phyloP scores from a whole-genome alignment of 23 red algal genomes.

The Cyanidium caldarium region DNA sequence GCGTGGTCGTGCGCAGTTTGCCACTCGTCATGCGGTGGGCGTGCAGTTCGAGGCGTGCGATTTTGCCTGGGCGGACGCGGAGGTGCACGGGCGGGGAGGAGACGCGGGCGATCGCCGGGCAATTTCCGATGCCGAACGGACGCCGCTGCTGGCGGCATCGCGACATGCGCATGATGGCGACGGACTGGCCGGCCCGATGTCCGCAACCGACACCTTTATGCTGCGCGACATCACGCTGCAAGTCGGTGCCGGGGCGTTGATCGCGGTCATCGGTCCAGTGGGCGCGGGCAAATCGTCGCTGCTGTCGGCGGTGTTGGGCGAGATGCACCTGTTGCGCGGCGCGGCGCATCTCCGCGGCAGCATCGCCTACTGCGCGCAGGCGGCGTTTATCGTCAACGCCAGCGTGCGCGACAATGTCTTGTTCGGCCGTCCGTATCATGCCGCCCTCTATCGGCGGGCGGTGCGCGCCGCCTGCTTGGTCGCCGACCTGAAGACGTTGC shows the following conservation, averaged over 20 bases:
- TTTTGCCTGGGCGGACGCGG: neutral
- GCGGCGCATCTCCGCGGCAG: conserved; percentile 18
- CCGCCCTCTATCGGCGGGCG: conserved; percentile 11
- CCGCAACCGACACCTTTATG: too few species aligned
- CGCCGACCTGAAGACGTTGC: conserved; percentile 33
- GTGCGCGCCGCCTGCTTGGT: conserved; percentile 18
- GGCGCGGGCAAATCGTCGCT: conserved; percentile 60
- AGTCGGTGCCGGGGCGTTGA: conserved; percentile 32
- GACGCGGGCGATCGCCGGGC: too few species aligned
- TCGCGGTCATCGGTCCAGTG: conserved; percentile 40
- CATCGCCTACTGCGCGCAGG: conserved; percentile 51
- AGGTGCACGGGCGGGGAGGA: neutral
- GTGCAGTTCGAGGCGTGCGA: conserved; percentile 9
- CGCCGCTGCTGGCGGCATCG: too few species aligned
- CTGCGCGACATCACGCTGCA: conserved; percentile 15
- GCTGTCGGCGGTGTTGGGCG: conserved; percentile 34
- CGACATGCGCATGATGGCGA: neutral
- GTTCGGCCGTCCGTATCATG: conserved; percentile 45
- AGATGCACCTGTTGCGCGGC: conserved; percentile 29
- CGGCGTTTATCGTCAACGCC: conserved; percentile 56
- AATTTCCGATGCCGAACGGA: too few species aligned
- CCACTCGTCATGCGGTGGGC: neutral
- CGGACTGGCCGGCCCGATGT: neutral
- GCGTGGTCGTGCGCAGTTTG: neutral
- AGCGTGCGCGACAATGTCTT: conserved; percentile 54